A percentile compares a stretch with the other conserved stretches of the same genome.
These are phyloP conservation scores for Malus orientalis DNA, from an alignment of 306 rosid species.

Conservation along the genomic window DNA sequence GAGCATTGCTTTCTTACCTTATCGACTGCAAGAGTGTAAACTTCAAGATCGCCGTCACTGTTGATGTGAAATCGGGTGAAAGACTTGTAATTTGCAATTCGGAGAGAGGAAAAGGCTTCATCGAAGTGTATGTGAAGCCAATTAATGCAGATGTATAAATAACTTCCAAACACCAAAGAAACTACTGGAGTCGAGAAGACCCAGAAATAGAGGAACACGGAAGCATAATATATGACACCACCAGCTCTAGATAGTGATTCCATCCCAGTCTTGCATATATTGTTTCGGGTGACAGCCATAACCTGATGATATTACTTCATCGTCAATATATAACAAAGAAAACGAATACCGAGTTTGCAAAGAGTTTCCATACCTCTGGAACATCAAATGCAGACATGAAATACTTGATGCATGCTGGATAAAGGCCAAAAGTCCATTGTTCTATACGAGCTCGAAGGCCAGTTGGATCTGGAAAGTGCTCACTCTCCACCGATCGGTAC, in stretches of 20 bases:
- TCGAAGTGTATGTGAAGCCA: slow-evolving; percentile 96
- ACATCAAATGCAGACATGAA: slow-evolving; percentile 96
- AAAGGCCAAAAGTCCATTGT: slow-evolving; percentile 94
- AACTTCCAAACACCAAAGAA: slow-evolving; percentile 87
- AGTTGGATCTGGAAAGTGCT: slow-evolving; percentile 96
- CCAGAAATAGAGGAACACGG: slow-evolving; percentile 91
- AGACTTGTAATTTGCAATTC: slow-evolving; percentile 89
- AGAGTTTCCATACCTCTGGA: slow-evolving; percentile 67
- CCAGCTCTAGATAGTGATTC: slow-evolving; percentile 71
- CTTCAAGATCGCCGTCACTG: slow-evolving; percentile 78
- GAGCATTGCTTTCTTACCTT: slow-evolving; percentile 40
- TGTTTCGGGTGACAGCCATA: slow-evolving; percentile 88
- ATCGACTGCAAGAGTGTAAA: slow-evolving; percentile 85
- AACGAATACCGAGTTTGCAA: neutral
- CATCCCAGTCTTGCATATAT: slow-evolving; percentile 85
- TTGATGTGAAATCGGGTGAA: slow-evolving; percentile 84
- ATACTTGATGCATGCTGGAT: slow-evolving; percentile 96
- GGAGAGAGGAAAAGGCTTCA: slow-evolving; percentile 93
- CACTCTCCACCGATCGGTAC: slow-evolving; percentile 79
- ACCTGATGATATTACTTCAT: slow-evolving; percentile 45
- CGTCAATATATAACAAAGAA: neutral
- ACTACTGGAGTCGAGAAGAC: slow-evolving; percentile 95
- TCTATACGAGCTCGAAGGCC: slow-evolving; percentile 94
- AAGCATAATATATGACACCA: slow-evolving; percentile 68
- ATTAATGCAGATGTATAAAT: slow-evolving; percentile 82